These are phyloP conservation scores for Neofusicoccum parvum DNA, from an alignment of 2,329 filamentous ascomycete genomes.

Conservation along the genomic window DNA sequence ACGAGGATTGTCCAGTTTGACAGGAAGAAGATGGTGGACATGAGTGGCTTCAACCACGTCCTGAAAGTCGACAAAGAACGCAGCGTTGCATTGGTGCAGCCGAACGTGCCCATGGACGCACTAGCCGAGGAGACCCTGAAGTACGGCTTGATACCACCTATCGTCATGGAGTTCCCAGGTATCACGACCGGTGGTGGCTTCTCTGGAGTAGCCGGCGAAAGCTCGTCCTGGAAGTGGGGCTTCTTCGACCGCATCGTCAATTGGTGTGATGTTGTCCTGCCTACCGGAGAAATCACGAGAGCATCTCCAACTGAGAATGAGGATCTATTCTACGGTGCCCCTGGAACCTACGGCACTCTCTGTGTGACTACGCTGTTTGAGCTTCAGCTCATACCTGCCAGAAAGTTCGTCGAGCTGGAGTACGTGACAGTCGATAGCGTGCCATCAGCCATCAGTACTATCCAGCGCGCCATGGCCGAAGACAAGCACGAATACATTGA, in stretches of 20 bases:
- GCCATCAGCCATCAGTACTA: conserved; percentile 51
- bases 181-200: conserved; percentile 71
- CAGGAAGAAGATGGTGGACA: conserved; percentile 49
- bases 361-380: conserved; percentile 65
- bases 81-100: conserved; percentile 60
- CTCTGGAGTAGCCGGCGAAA: conserved; percentile 67
- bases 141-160: conserved; percentile 60
- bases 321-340: conserved; percentile 62
- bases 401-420: conserved; percentile 61
- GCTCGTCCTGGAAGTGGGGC: conserved; percentile 66
- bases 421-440: conserved; percentile 60
- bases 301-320: conserved; percentile 50
- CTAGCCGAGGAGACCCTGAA: conserved; percentile 61
- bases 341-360: conserved; percentile 62
- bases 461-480: conserved; percentile 50
- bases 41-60: conserved; percentile 52
- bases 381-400: conserved; percentile 57
- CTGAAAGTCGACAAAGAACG: conserved; percentile 45
- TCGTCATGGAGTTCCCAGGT: conserved; percentile 72
- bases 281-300: conserved; percentile 57
- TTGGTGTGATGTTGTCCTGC: conserved; percentile 64
- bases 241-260: conserved; percentile 67
- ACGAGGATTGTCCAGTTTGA: conserved; percentile 49
- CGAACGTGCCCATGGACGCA: conserved; percentile 69
- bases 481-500: conserved; percentile 66